A percentile compares a stretch with the other conserved stretches of the same genome.
Conservation (phyloP, 495 filamentous ascomycete species). For the Xylona heveae region DNA sequence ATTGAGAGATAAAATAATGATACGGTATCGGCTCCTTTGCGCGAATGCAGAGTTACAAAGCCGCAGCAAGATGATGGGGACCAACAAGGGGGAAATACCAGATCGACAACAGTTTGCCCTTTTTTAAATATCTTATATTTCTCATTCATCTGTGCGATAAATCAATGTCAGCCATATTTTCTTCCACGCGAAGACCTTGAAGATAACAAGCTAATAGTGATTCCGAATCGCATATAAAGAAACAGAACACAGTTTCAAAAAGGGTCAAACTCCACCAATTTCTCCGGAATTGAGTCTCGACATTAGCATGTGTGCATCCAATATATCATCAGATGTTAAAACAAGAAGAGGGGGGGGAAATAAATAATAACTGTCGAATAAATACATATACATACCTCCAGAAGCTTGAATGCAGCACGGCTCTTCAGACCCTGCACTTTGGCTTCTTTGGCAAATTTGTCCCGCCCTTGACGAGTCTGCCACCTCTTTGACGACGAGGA, state of each 20-base stretch:
- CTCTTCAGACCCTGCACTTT: slow-evolving; percentile 60
- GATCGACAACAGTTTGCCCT: slow-evolving; percentile 74
- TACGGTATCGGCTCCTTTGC: background rate
- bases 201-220: no score
- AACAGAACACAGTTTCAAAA: no score
- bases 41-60: no score
- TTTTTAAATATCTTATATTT: slow-evolving; percentile 56
- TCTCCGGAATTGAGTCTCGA: no score
- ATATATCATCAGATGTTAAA: no score
- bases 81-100: slow-evolving; percentile 31
- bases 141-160: slow-evolving; percentile 40
- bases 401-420: slow-evolving; percentile 78
- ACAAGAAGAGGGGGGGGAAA: no score
- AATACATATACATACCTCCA: slow-evolving; percentile 32
- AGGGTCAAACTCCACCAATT: no score
- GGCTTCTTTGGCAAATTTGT: slow-evolving; percentile 48
- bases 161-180: no score
- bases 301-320: no score
- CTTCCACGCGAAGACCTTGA: no score
- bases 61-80: no score
- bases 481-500: slow-evolving; percentile 58
- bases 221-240: no score
- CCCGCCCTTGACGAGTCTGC: slow-evolving; percentile 53
- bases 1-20: background rate
- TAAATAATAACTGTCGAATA: background rate